Evolutionary conservation across 176 grass and related monocot species (phyloP), one percentile per base, ranked within the genome.

Genomic region (Bolboschoenus planiculmis): DNA sequence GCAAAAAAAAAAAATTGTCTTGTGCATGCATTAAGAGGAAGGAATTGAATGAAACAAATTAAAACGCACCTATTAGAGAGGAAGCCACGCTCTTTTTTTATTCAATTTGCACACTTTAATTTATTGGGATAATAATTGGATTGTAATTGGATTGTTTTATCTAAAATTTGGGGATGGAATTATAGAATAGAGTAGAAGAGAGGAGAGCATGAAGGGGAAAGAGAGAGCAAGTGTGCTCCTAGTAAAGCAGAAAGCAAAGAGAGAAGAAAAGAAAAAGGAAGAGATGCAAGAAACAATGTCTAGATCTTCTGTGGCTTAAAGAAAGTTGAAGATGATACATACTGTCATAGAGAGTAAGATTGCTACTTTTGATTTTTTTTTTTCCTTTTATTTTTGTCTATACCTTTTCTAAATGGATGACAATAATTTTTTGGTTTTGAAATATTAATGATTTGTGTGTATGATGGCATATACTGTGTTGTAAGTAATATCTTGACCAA

Each of bases 301-400:
- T 62, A 16, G 79, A 81, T 81, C 37, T 81, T 81, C 58, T 81
- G 56, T 81, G 79, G 40, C n/a, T n/a, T n/a, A n/a, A n/a, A n/a
- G n/a, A n/a, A n/a, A n/a, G n/a, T n/a, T n/a, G n/a, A n/a, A n/a
- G n/a, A n/a, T n/a, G n/a, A n/a, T n/a, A n/a, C n/a, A n/a, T n/a
- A n/a, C n/a, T n/a, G n/a, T n/a, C n/a, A n/a, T n/a, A n/a, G n/a
- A n/a, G n/a, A n/a, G n/a, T n/a, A n/a, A n/a, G n/a, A n/a, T n/a
- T n/a, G n/a, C n/a, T n/a, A n/a, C n/a, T n/a, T n/a, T n/a, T n/a
- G n/a, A n/a, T n/a, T n/a, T n/a, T n/a, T n/a, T n/a, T n/a, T n/a
- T n/a, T n/a, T n/a, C n/a, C n/a, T n/a, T n/a, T n/a, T n/a, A n/a
- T n/a, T n/a, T n/a, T n/a, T n/a, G n/a, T n/a, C n/a, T n/a, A n/a